phyloP scores from a whole-genome alignment of 371 early-diverging fungal genomes.

The Apophysomyces sp. region DNA sequence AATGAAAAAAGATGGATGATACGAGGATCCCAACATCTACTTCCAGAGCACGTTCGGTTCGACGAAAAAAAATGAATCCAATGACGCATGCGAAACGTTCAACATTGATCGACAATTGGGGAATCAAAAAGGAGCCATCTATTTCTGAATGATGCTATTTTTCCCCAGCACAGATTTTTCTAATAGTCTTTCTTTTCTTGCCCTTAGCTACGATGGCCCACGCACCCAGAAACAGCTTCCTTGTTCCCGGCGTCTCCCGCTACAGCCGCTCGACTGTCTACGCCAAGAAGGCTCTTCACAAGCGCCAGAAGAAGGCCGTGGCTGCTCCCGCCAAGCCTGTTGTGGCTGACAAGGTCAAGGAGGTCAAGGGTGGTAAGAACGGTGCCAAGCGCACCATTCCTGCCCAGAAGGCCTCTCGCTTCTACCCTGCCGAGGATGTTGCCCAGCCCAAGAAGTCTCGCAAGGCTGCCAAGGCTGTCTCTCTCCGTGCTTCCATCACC shows the following conservation, averaged over 20 bases:
- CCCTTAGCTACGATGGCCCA: slow-evolving; percentile 1
- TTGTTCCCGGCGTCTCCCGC: slow-evolving; percentile 83
- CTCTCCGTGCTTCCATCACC: slow-evolving; percentile 86
- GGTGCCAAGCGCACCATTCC: slow-evolving; percentile 74
- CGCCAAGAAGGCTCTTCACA: slow-evolving; percentile 84
- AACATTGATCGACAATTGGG: too few relatives aligned
- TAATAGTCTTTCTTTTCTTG: background rate
- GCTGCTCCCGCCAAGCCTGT: slow-evolving; percentile 48
- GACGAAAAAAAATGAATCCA: too few relatives aligned
- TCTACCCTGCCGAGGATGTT: slow-evolving; percentile 86
- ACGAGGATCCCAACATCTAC: too few relatives aligned
- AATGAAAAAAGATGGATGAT: too few relatives aligned
- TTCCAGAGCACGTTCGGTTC: too few relatives aligned
- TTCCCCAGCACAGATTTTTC: too few relatives aligned
- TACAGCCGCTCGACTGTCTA: slow-evolving; percentile 73
- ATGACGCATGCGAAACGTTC: too few relatives aligned
- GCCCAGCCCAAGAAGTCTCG: slow-evolving; percentile 72
- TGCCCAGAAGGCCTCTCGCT: slow-evolving; percentile 69
- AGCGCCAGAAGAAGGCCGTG: slow-evolving; percentile 66
- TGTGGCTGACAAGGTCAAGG: slow-evolving; percentile 68
- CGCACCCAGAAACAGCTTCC: slow-evolving; percentile 72
- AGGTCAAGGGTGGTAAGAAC: slow-evolving; percentile 83
- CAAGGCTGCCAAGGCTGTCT: slow-evolving; percentile 73
- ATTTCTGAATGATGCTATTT: too few relatives aligned
- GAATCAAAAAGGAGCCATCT: too few relatives aligned